Percentiles rank a stretch among this genome's conserved stretches.
Evolutionary conservation across 208 protist genomes (phyloP).

Genomic region (Trypanosoma scelopori): DNA sequence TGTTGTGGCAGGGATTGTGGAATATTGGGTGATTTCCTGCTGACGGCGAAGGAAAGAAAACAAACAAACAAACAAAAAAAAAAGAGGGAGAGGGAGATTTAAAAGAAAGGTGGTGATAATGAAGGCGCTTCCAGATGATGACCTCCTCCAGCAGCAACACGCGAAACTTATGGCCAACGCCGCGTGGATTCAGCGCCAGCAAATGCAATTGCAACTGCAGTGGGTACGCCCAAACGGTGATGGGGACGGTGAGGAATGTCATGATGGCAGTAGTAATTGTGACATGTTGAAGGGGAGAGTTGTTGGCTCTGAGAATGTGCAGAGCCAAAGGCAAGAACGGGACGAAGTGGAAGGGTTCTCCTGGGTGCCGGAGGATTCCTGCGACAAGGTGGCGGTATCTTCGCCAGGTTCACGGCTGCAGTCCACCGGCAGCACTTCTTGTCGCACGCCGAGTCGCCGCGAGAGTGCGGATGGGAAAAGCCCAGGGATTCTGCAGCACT

Average conservation of each 20-base stretch:
- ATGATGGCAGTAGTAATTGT: background rate
- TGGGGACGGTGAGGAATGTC: background rate
- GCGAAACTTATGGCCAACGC: slow-evolving; percentile 21
- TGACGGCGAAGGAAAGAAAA: no score
- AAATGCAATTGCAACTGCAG: background rate
- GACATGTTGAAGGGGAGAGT: background rate
- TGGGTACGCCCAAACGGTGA: background rate
- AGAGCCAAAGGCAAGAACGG: no score
- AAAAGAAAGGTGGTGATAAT: background rate
- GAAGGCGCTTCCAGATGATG: slow-evolving; percentile 10
- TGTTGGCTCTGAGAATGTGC: background rate
- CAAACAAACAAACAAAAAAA: no score
- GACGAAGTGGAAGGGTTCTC: background rate
- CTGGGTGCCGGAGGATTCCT: background rate
- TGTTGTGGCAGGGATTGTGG: no score
- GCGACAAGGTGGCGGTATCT: background rate
- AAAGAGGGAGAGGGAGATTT: background rate
- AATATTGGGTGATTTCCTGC: no score
- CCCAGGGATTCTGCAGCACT: background rate
- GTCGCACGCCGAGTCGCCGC: background rate
- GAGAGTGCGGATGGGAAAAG: background rate
- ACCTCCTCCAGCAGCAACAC: slow-evolving; percentile 14
- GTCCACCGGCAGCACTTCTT: background rate
- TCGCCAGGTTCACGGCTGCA: slow-evolving; percentile 2
- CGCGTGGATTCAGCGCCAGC: slow-evolving; percentile 18